These are phyloP conservation scores for Cordyceps cicadae DNA, from an alignment of 2,329 filamentous ascomycete genomes.

Conservation along the genomic window DNA sequence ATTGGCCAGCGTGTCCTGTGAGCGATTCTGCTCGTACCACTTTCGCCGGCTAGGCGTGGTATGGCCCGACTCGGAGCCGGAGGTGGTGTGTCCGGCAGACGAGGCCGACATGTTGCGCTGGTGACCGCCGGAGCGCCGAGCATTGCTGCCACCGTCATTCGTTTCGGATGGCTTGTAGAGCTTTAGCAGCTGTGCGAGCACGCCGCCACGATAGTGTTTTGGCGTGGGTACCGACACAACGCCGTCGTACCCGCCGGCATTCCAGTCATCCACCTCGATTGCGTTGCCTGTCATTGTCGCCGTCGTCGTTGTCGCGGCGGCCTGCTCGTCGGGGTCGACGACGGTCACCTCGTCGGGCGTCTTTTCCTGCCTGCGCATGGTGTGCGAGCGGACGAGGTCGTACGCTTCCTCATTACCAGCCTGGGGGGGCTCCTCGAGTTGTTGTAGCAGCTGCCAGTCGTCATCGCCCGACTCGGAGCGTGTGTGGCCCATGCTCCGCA, in stretches of 20 bases:
- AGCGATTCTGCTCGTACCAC: slow-evolving; percentile 41
- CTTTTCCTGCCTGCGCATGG: slow-evolving; percentile 14
- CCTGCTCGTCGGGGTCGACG: slow-evolving; percentile 14
- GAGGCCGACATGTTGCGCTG: slow-evolving; percentile 16
- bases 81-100: not conserved
- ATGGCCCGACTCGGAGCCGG: slow-evolving; percentile 25
- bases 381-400: slow-evolving; percentile 36
- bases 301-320: slow-evolving; percentile 11
- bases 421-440: slow-evolving; percentile 16
- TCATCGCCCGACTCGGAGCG: slow-evolving; percentile 14
- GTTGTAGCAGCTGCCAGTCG: slow-evolving; percentile 2
- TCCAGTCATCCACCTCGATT: slow-evolving; percentile 24
- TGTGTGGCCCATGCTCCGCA: slow-evolving; percentile 22
- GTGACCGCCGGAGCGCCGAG: slow-evolving; percentile 11
- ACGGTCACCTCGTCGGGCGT: slow-evolving; percentile 13
- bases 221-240: slow-evolving; percentile 34
- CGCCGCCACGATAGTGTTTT: slow-evolving; percentile 34
- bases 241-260: slow-evolving; percentile 33
- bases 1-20: slow-evolving; percentile 38
- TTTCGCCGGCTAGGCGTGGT: slow-evolving; percentile 36
- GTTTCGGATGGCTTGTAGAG: slow-evolving; percentile 34
- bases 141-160: slow-evolving; percentile 9
- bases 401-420: slow-evolving; percentile 30
- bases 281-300: slow-evolving; percentile 5
- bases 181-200: slow-evolving; percentile 38